phyloP scores from a whole-genome alignment of 2,329 filamentous ascomycete genomes.

The Penicillium brasilianum region DNA sequence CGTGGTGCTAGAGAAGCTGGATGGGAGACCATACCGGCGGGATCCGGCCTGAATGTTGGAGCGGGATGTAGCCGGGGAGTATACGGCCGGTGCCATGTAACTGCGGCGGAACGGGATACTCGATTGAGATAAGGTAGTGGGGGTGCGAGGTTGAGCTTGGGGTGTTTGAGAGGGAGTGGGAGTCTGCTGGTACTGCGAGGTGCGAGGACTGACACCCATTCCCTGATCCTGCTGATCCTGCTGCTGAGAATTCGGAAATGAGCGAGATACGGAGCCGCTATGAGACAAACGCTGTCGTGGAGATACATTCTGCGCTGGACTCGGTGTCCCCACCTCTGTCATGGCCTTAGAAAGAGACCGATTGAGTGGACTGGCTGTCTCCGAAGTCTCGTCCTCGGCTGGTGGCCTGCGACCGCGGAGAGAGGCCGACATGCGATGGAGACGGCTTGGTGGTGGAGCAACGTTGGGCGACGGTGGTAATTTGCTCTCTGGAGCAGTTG shows the following conservation, averaged over 20 bases:
- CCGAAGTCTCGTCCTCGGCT: conserved; percentile 43
- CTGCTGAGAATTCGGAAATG: conserved; percentile 32
- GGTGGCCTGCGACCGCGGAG: conserved; percentile 45
- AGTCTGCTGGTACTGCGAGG: conserved; percentile 29
- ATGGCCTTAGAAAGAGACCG: conserved; percentile 50
- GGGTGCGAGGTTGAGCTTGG: conserved; percentile 35
- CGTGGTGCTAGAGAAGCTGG: conserved; percentile 27
- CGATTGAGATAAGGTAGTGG: conserved; percentile 37
- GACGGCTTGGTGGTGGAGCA: conserved; percentile 41
- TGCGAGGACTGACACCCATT: conserved; percentile 28
- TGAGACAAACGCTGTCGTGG: conserved; percentile 43
- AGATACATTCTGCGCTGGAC: conserved; percentile 34
- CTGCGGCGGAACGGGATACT: conserved; percentile 46
- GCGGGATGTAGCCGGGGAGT: conserved; percentile 43
- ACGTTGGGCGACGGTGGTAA: conserved; percentile 23
- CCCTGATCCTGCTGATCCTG: conserved; percentile 34
- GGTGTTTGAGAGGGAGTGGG: conserved; percentile 28
- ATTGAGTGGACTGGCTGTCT: conserved; percentile 36
- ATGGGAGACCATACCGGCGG: conserved; percentile 43
- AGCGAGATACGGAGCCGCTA: conserved; percentile 34
- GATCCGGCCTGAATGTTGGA: conserved; percentile 50
- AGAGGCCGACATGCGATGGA: conserved; percentile 49
- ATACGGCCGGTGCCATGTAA: conserved; percentile 40
- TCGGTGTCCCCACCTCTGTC: conserved; percentile 46
- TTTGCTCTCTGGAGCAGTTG: conserved; percentile 26